phyloP scores from a whole-genome alignment of 352 stramenopile species.

The Globisporangium emineosum region DNA sequence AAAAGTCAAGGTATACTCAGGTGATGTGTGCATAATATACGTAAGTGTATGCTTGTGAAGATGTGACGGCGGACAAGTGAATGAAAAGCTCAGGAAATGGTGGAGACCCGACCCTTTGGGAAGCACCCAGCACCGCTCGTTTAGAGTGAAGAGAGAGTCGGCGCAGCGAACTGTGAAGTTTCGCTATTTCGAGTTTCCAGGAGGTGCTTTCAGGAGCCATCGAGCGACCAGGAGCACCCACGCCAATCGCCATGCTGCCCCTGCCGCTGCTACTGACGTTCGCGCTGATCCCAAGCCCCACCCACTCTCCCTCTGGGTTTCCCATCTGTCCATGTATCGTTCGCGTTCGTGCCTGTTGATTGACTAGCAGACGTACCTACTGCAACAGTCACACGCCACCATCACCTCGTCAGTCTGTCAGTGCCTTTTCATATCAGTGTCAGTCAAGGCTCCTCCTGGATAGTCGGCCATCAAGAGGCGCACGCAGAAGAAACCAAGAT shows the following conservation, averaged over 20 bases:
- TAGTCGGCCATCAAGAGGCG: neutral
- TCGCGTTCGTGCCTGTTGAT: conserved; percentile 3
- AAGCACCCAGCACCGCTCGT: neutral
- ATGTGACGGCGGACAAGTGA: neutral
- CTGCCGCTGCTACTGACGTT: neutral
- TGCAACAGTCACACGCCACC: conserved; percentile 7
- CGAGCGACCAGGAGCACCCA: conserved; percentile 3
- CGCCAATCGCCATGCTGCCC: conserved; percentile 1
- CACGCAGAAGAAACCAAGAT: neutral
- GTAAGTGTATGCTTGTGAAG: neutral
- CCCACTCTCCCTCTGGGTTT: neutral
- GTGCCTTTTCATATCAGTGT: neutral
- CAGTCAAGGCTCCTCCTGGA: neutral
- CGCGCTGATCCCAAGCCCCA: neutral
- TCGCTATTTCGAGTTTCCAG: neutral
- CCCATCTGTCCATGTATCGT: neutral
- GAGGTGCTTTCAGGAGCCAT: neutral
- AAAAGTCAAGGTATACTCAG: neutral
- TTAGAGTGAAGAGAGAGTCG: conserved; percentile 9
- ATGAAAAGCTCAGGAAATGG: conserved; percentile 4
- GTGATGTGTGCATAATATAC: conserved; percentile 1
- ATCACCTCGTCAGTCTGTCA: neutral
- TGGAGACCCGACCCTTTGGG: neutral
- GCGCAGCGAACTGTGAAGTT: conserved; percentile 12
- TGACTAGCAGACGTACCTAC: neutral